phyloP scores from a whole-genome alignment of 2,329 filamentous ascomycete genomes.

The Talaromyces islandicus region DNA sequence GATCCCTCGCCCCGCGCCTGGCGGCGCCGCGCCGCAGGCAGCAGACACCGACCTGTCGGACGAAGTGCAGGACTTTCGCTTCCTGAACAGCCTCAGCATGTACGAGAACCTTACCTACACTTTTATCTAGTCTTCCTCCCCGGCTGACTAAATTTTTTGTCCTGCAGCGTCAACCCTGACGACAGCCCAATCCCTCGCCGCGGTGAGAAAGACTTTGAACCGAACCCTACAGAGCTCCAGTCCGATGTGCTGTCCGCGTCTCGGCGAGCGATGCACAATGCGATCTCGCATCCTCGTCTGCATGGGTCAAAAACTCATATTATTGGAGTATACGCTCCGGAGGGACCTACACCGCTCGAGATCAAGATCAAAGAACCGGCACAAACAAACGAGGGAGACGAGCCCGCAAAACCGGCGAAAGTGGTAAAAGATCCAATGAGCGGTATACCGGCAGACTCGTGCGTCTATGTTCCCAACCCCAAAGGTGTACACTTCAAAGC shows the following conservation, averaged over 20 bases:
- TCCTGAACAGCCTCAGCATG: constrained; percentile 55
- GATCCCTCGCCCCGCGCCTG: constrained; percentile 24
- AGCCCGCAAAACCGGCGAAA: constrained; percentile 11
- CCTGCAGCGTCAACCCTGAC: constrained; percentile 24
- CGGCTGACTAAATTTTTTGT: constrained; percentile 31
- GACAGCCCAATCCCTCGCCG: constrained; percentile 65
- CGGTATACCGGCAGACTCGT: constrained; percentile 24
- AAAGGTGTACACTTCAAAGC: constrained; percentile 66
- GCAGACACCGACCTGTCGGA: constrained; percentile 63
- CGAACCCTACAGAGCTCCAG: constrained; percentile 80
- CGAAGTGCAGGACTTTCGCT: constrained; percentile 80
- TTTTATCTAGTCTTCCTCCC: neutral
- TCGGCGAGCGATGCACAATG: constrained; percentile 81
- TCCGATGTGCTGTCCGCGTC: constrained; percentile 71
- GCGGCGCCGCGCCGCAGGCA: constrained; percentile 26
- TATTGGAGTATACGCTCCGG: constrained; percentile 68
- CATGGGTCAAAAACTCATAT: constrained; percentile 63
- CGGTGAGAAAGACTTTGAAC: constrained; percentile 96
- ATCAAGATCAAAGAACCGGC: constrained; percentile 4
- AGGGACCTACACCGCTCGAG: constrained; percentile 31
- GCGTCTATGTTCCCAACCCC: constrained; percentile 64
- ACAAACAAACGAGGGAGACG: neutral
- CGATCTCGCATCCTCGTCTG: constrained; percentile 68
- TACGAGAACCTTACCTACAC: constrained; percentile 19
- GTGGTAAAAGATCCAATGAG: constrained; percentile 13